phyloP scores from a whole-genome alignment of 345 rosid species.

The Microthlaspi erraticum region DNA sequence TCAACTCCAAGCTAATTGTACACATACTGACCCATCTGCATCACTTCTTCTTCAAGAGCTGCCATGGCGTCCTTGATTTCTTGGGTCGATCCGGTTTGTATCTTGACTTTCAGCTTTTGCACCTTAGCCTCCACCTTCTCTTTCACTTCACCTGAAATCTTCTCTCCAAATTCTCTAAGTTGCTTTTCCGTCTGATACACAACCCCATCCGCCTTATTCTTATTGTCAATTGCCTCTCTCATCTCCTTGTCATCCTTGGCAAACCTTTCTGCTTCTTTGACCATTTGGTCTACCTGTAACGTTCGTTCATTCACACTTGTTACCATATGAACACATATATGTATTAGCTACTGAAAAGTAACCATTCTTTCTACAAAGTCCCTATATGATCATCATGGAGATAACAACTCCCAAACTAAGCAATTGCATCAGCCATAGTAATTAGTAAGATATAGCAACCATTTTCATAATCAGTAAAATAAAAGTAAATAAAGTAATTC shows the following conservation, averaged over 20 bases:
- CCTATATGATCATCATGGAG: neutral
- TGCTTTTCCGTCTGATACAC: slow-evolving; percentile 97
- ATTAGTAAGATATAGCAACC: too few relatives aligned
- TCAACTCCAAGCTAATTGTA: slow-evolving; percentile 61
- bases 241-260: slow-evolving; percentile 92
- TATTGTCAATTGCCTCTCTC: slow-evolving; percentile 94
- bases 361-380: neutral
- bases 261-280: slow-evolving; percentile 83
- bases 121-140: slow-evolving; percentile 82
- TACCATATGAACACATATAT: neutral
- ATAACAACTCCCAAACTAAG: neutral
- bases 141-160: slow-evolving; percentile 82
- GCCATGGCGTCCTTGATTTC: slow-evolving; percentile 77
- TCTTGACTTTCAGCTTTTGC: slow-evolving; percentile 74
- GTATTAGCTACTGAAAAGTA: neutral
- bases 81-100: slow-evolving; percentile 68
- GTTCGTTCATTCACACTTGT: slow-evolving; percentile 28
- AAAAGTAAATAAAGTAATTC: too few relatives aligned
- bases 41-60: slow-evolving; percentile 84
- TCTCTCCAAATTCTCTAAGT: slow-evolving; percentile 87
- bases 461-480: too few relatives aligned
- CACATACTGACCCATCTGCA: slow-evolving; percentile 88
- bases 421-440: neutral
- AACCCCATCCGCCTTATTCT: slow-evolving; percentile 90
- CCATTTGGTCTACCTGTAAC: slow-evolving; percentile 85